These are phyloP conservation scores for Aspergillus phoenicis DNA, from an alignment of 2,329 filamentous ascomycete genomes.

Conservation along the genomic window DNA sequence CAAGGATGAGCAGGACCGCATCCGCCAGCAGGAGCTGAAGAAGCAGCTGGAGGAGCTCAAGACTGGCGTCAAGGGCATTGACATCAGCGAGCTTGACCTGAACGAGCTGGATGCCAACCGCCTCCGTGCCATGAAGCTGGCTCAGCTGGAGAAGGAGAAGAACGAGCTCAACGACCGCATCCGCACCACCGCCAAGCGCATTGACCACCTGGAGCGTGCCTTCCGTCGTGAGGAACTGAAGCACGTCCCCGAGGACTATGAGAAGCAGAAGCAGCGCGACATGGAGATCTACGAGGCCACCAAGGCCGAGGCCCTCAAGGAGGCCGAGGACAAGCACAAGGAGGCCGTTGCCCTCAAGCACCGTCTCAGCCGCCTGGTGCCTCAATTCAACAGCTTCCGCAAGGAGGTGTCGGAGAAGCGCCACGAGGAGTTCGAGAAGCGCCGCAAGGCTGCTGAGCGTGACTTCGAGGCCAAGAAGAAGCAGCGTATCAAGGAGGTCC, in stretches of 20 bases:
- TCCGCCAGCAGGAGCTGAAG: conserved; percentile 91
- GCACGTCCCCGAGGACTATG: conserved; percentile 85
- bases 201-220: conserved; percentile 95
- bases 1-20: conserved; percentile 83
- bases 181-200: conserved; percentile 87
- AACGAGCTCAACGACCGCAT: conserved; percentile 91
- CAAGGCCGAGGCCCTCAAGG: conserved; percentile 75
- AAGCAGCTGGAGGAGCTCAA: conserved; percentile 90
- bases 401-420: conserved; percentile 80
- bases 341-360: conserved; percentile 92
- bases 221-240: conserved; percentile 95
- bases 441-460: conserved; percentile 84
- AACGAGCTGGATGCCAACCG: conserved; percentile 85
- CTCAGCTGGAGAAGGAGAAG: conserved; percentile 97
- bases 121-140: conserved; percentile 91
- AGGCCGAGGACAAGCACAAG: conserved; percentile 85
- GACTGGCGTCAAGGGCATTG: conserved; percentile 79
- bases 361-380: conserved; percentile 80
- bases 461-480: conserved; percentile 92
- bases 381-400: conserved; percentile 82
- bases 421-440: conserved; percentile 93
- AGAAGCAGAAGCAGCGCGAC: conserved; percentile 77
- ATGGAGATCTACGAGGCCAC: conserved; percentile 75
- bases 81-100: conserved; percentile 70
- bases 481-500: conserved; percentile 81